phyloP scores from a whole-genome alignment of 352 stramenopile species.

The Phytopythium delawarense region DNA sequence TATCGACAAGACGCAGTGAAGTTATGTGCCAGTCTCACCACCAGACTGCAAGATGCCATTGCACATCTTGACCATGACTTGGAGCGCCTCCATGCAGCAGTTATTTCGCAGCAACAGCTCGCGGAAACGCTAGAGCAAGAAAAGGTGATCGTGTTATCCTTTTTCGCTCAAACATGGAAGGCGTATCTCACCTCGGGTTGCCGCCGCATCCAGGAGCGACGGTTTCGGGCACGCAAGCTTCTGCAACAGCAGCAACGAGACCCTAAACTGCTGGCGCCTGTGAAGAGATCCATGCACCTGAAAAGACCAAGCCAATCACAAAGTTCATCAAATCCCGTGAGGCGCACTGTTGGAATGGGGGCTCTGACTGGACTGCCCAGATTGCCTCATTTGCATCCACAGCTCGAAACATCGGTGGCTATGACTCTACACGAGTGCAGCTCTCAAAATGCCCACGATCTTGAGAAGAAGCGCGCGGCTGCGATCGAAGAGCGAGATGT shows the following conservation, averaged over 20 bases:
- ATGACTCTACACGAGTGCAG: neutral
- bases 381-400: neutral
- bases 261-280: neutral
- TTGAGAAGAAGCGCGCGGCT: conserved; percentile 22
- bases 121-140: neutral
- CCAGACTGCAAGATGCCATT: conserved; percentile 10
- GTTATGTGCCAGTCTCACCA: conserved; percentile 7
- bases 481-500: conserved; percentile 10
- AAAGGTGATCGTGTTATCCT: neutral
- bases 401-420: neutral
- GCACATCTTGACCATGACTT: neutral
- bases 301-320: neutral
- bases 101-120: neutral
- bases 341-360: neutral
- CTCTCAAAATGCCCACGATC: neutral
- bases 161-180: neutral
- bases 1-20: conserved; percentile 18
- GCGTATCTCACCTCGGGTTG: neutral
- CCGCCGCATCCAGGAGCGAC: neutral
- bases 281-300: neutral
- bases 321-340: neutral
- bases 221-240: neutral
- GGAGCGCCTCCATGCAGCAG: neutral
- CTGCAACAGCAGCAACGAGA: neutral
- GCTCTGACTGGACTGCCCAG: neutral